Evolutionary conservation across 106 monocot genomes (phyloP), one percentile per base, ranked within the genome.

Genomic region (Vanilla planifolia): DNA sequence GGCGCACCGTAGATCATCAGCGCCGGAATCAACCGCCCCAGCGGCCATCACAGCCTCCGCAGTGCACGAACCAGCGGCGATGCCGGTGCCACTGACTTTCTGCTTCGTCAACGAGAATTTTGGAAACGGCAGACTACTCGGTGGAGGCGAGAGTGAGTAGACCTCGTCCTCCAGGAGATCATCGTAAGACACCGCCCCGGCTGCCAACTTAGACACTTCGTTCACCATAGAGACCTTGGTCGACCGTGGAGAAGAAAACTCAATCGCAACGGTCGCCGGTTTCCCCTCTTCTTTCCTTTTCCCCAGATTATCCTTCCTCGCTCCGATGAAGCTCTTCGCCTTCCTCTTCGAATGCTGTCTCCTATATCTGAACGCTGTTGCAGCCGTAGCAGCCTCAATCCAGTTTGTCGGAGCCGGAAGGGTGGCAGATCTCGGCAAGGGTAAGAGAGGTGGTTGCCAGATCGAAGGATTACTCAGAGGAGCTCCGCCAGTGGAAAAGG

Each of bases 51-150:
- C 0, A 14, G 14, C 30, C 53, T 55, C 9, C 15, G 30, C 53
- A 28, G 23, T 55, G 53, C 53, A 55, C 13, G 11, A 32, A 23
- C 53, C 28, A 1, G 30, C 27, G 16, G 23, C 3, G 53, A 4
- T 30, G 11, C 3, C 23, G 27, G 30, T 17, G 4, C 1, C 45
- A 30, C 15, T 32, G 6, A 6, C 29, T 30, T 55, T 55, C 2
- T 27, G 53, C 53, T 16, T 55, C 32, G n/a, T 32, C 53, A 55
- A 1, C 15, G 53, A 55, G 30, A 55, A 55, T 55, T 13, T 55
- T 2, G 53, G 53, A 55, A 55, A 55, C 30, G 53, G 53, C 7
- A 55, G 30, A 55, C 53, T 32, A 55, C 53, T 55, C 15, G 53
- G 53, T 3, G 53, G 53, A 14, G 53, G 53, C 9, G 53, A 55